Percentiles rank a stretch among this genome's conserved stretches.
Evolutionary conservation across 352 stramenopile species (phyloP).

Genomic region (Phytophthora cactorum): DNA sequence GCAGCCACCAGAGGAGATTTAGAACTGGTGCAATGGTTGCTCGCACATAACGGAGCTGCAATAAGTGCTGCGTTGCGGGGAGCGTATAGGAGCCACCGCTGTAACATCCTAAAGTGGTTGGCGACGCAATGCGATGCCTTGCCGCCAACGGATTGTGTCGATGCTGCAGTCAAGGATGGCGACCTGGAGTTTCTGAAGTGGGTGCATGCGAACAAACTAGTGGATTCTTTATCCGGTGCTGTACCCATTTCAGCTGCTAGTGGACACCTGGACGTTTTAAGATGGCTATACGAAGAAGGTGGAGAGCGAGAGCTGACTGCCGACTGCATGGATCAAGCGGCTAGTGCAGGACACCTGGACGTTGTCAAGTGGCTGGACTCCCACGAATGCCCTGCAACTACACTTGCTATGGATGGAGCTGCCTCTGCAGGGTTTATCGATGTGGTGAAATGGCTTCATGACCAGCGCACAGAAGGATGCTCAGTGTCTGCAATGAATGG

Average conservation of each 20-base stretch:
- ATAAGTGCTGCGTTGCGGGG: constrained; percentile 21
- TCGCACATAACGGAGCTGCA: not conserved
- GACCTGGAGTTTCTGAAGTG: constrained; percentile 26
- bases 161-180: constrained; percentile 20
- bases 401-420: constrained; percentile 28
- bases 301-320: constrained; percentile 18
- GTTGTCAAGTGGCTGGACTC: constrained; percentile 28
- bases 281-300: constrained; percentile 20
- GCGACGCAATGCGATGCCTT: constrained; percentile 6
- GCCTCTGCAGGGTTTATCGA: constrained; percentile 19
- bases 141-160: constrained; percentile 6
- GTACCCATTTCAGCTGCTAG: constrained; percentile 9
- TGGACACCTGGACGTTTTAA: constrained; percentile 18
- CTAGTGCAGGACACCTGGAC: constrained; percentile 23
- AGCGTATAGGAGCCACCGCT: constrained; percentile 14
- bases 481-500: constrained; percentile 25
- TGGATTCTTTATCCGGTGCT: constrained; percentile 1
- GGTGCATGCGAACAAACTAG: constrained; percentile 2
- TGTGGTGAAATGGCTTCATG: constrained; percentile 24
- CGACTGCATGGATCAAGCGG: constrained; percentile 22
- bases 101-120: constrained; percentile 22
- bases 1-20: constrained; percentile 13
- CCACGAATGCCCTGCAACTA: constrained; percentile 16
- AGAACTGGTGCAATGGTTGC: constrained; percentile 22
- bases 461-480: constrained; percentile 21